Base-by-base conservation (phyloP, 208 protist species). In the Crithidia acanthocephali region DNA sequence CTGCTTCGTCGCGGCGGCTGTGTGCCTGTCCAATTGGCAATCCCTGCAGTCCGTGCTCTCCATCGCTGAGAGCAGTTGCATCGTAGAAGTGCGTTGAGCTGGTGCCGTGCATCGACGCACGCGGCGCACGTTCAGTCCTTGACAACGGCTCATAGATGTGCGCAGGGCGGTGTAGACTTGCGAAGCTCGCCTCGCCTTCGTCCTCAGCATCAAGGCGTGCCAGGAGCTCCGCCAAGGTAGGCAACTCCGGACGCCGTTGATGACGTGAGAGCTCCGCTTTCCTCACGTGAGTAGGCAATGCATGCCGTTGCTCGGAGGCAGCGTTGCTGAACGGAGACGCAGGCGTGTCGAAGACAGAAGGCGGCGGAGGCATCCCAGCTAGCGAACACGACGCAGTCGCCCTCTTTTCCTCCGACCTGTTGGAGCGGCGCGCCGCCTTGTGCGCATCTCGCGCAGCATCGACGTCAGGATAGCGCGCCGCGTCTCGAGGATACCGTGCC, bases 211-310 rank as follows among this genome's bases (percentile, higher is more conserved):
- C 72, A 6, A 78, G 35, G 5, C 20, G 40, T 15, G 64, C 65
- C 28, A 78, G 48, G 23, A 78, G 50, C 59, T 78, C 72, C 10
- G 64, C 72, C 40, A 78, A 40, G 0, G 72, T 72, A 1, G 72
- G 72, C 28, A 72, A 65, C n/a, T 63, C 72, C 13, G 35, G 50
- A 1, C 35, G 51, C 11, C 20, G 42, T 27, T 44, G 72, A 22
- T 40, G 23, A 28, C 13, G 11, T 20, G n/a, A 59, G 35, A 47
- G 20, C 13, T 10, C 23, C 35, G 35, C 35, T 40, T 40, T 40
- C 35, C 1, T 40, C 33, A 28, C 13, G 5, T 22, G 8, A 33
- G 28, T 35, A 52, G 30, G 28, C 0, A 7, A 18, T 8, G 61
- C 2, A 48, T 25, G 28, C 28, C 42, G 9, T 7, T n/a, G 45